A percentile compares a stretch with the other conserved stretches of the same genome.
Conservation (phyloP, 2,329 filamentous ascomycete genomes). For the Hypoxylon sp. region DNA sequence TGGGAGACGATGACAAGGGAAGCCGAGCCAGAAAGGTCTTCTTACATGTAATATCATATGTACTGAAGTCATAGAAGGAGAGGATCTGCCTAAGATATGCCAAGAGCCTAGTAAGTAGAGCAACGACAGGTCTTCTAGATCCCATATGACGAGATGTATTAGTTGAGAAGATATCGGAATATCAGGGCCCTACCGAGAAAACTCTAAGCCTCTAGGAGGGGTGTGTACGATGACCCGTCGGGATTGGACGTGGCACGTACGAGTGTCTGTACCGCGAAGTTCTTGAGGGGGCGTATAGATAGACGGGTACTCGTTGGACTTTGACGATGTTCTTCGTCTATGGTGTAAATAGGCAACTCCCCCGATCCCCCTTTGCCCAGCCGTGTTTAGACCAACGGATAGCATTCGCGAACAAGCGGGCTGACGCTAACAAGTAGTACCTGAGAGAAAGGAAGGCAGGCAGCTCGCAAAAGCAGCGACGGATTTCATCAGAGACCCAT, state of each 20-base stretch:
- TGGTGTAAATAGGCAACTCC: constrained; percentile 22
- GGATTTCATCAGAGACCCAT: constrained; percentile 41
- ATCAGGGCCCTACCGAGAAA: constrained; percentile 28
- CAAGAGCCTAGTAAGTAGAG: constrained; percentile 36
- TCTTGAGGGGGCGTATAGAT: constrained; percentile 24
- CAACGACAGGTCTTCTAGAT: constrained; percentile 26
- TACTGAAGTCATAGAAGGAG: constrained; percentile 23
- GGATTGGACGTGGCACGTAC: constrained; percentile 40
- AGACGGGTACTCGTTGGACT: constrained; percentile 33
- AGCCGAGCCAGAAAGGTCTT: constrained; percentile 15
- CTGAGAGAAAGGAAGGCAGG: constrained; percentile 34
- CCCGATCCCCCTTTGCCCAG: constrained; percentile 36
- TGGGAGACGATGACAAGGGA: constrained; percentile 19
- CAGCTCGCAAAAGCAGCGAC: constrained; percentile 52
- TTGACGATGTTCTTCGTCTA: constrained; percentile 14
- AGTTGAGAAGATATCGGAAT: constrained; percentile 15
- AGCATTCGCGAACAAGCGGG: constrained; percentile 55
- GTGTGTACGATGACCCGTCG: constrained; percentile 33
- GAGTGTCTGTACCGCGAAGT: constrained; percentile 25
- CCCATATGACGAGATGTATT: constrained; percentile 8
- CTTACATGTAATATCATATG: constrained; percentile 31
- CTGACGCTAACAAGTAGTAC: constrained; percentile 53
- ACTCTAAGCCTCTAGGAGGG: constrained; percentile 17
- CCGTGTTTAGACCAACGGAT: constrained; percentile 38
- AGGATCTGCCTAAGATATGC: constrained; percentile 16